Percentiles rank a stretch among this genome's conserved stretches.
Evolutionary conservation across 2,329 filamentous ascomycete species (phyloP).

Genomic region (Sporothrix globosa): DNA sequence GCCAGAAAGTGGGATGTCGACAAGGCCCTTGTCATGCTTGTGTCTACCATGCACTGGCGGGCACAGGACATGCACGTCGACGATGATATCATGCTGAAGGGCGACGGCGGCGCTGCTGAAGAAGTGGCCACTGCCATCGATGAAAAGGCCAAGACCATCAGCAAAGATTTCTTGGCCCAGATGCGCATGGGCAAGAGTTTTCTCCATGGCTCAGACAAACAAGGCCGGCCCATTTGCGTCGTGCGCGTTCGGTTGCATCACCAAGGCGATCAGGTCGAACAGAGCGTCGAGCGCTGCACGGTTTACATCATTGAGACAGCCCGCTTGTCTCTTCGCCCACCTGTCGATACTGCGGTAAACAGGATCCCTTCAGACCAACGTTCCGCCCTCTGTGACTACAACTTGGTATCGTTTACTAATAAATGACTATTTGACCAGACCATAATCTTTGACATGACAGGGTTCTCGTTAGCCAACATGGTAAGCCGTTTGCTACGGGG

Average conservation of each 20-base stretch:
- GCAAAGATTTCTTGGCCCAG: conserved; percentile 79
- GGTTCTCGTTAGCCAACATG: conserved; percentile 95
- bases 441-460: conserved; percentile 93
- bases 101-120: conserved; percentile 70
- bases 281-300: conserved; percentile 83
- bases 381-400: neutral
- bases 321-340: conserved; percentile 76
- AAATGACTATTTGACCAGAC: conserved; percentile 58
- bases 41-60: conserved; percentile 94
- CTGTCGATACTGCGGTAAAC: conserved; percentile 89
- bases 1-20: conserved; percentile 97
- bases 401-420: neutral
- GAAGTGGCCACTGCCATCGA: conserved; percentile 58
- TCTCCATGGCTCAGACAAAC: conserved; percentile 82
- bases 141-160: conserved; percentile 64
- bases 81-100: conserved; percentile 78
- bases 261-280: conserved; percentile 78
- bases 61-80: conserved; percentile 83
- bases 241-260: conserved; percentile 82
- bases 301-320: conserved; percentile 94
- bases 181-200: conserved; percentile 91
- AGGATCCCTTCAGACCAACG: conserved; percentile 13
- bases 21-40: conserved; percentile 88
- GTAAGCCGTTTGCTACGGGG: conserved; percentile 47
- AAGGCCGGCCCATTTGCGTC: conserved; percentile 82